Evolutionary conservation across 352 stramenopile species (phyloP).

Genomic region (Phytophthora quininea): DNA sequence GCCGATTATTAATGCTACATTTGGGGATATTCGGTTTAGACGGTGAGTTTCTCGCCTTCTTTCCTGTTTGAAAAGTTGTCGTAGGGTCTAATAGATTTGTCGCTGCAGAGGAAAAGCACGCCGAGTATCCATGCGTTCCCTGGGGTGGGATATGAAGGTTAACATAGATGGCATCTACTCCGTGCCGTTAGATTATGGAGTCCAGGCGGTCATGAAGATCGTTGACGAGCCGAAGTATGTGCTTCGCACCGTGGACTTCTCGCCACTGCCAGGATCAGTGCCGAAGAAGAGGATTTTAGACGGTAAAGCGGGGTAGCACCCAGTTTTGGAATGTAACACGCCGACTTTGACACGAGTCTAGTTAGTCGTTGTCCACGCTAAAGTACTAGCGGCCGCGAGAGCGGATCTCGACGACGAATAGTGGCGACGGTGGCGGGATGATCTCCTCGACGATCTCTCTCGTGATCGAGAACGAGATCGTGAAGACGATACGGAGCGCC

Average conservation of each 20-base stretch:
- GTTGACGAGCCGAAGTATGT: constrained; percentile 87
- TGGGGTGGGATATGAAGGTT: constrained; percentile 91
- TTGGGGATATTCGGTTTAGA: constrained; percentile 89
- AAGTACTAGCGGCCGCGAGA: constrained; percentile 17
- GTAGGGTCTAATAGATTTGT: no score
- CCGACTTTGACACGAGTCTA: neutral
- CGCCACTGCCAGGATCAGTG: constrained; percentile 24
- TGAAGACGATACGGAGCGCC: constrained; percentile 42
- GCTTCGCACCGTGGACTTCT: constrained; percentile 84
- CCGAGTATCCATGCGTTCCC: constrained; percentile 86
- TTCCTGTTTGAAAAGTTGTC: neutral
- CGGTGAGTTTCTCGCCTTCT: constrained; percentile 41
- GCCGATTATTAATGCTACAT: constrained; percentile 91
- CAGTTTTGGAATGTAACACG: constrained; percentile 40
- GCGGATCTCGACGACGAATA: constrained; percentile 38
- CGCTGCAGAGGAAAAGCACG: constrained; percentile 73
- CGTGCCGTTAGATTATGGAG: constrained; percentile 88
- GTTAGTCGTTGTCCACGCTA: neutral
- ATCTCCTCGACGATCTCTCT: constrained; percentile 17
- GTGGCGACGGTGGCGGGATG: constrained; percentile 20
- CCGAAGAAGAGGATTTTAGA: constrained; percentile 46
- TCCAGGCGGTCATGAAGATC: constrained; percentile 91
- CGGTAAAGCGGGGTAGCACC: constrained; percentile 12
- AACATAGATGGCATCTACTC: constrained; percentile 90
- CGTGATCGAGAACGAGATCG: constrained; percentile 44